Base-by-base conservation (phyloP, 371 early-diverging fungal genomes). In the Mortierella sp. region DNA sequence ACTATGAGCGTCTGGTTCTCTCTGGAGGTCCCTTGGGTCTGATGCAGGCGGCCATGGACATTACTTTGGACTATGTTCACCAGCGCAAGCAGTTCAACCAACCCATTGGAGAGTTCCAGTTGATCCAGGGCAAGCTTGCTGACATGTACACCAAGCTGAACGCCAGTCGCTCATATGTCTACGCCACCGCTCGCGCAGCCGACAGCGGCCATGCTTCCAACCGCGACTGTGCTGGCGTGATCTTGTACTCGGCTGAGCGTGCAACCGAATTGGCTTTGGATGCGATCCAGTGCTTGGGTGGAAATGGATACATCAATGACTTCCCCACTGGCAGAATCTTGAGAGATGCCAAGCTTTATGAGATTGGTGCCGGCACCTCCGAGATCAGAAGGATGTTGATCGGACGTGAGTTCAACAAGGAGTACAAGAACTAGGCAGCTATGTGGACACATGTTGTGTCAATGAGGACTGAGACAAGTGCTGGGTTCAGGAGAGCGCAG, bases 301-400 rank as follows among this genome's bases (percentile, higher is more conserved):
- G 97, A 19, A 97, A 96, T 79, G 98, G 98, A 0, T 98, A 95
- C 74, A 96, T 95, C 64, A 96, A 95, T 68, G 98, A 98, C 48
- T 97, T 89, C 78, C 91, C 93, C 3, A 91, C 95, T 3, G 97
- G 97, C n/a, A 89, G 98, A 31, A 85, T 97, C 50, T 79, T 98
- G 58, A 88, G 98, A 40, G 98, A 98, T 79, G 97, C 97, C 27
- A 98, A 97, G 82, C 84, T 98, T 16, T 98, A 98, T 78, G 98
- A 98, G 81, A 98, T 98, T 79, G 98, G 98, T 54, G 98, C 98
- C 27, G 98, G 98, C 49, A 98, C 98, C 22, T 93, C 92, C 63
- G 98, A 98, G 82, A 95, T 98, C 79, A 90, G 98, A 63, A 86
- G 98, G n/a, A 94, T 97, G 95, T 79, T 98, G 61, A 98, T 97